These are phyloP conservation scores for Daldinia decipiens DNA, from an alignment of 495 filamentous ascomycete genomes.

Conservation along the genomic window DNA sequence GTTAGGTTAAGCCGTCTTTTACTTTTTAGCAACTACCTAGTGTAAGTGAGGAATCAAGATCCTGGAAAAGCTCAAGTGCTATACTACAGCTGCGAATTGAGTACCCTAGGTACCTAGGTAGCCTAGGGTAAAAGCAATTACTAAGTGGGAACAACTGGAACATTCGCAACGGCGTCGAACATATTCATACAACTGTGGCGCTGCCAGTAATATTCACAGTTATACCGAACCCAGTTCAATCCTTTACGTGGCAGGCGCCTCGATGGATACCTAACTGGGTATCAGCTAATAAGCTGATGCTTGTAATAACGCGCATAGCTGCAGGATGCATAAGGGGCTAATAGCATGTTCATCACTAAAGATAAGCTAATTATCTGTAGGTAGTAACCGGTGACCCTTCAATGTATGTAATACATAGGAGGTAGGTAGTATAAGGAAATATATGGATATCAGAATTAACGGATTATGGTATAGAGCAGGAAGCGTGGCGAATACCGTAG, in stretches of 20 bases:
- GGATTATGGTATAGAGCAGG: neutral
- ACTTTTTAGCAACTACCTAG: neutral
- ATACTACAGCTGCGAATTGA: neutral
- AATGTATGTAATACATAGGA: too few species aligned
- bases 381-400: neutral
- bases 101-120: neutral
- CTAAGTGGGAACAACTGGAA: slow-evolving; percentile 8
- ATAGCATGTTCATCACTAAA: slow-evolving; percentile 31
- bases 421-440: neutral
- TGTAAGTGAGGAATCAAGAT: neutral
- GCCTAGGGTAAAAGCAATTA: neutral
- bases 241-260: slow-evolving; percentile 27
- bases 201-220: slow-evolving; percentile 20
- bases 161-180: neutral
- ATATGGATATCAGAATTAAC: slow-evolving; percentile 9
- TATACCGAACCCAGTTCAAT: slow-evolving; percentile 31
- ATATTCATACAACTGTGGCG: slow-evolving; percentile 27
- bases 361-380: slow-evolving; percentile 20
- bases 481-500: slow-evolving; percentile 14
- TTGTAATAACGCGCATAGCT: slow-evolving; percentile 29
- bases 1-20: slow-evolving; percentile 11
- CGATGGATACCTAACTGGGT: slow-evolving; percentile 27
- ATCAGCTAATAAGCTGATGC: slow-evolving; percentile 33
- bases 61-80: neutral
- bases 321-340: slow-evolving; percentile 34